Evolutionary conservation across 345 rosid genomes (phyloP).

Genomic region (Jatropha curcas): DNA sequence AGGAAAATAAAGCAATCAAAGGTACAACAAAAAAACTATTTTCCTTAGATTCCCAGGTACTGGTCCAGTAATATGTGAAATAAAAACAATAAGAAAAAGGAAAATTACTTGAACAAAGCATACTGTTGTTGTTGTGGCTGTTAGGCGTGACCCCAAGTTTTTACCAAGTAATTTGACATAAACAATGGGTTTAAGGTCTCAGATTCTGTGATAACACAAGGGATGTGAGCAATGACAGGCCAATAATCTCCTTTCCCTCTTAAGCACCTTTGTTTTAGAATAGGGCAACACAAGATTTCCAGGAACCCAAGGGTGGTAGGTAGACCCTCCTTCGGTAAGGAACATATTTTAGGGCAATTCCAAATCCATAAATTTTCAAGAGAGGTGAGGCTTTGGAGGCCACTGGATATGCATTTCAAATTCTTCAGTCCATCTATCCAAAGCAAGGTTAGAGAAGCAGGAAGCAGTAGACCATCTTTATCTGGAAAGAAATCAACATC

Average conservation of each 20-base stretch:
- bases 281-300: conserved; percentile 23
- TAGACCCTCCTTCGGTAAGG: conserved; percentile 28
- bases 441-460: conserved; percentile 23
- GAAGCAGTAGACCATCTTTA: conserved; percentile 27
- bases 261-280: conserved; percentile 20
- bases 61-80: not conserved
- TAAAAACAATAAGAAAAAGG: not conserved
- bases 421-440: conserved; percentile 11
- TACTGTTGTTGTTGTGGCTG: not conserved
- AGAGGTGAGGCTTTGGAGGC: conserved; percentile 25
- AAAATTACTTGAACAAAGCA: not conserved
- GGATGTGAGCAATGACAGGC: conserved; percentile 24
- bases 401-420: conserved; percentile 17
- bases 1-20: not conserved
- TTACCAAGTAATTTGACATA: conserved; percentile 6
- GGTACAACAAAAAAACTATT: not conserved
- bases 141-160: conserved; percentile 8
- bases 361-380: conserved; percentile 23
- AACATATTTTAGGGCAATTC: conserved; percentile 24
- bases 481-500: conserved; percentile 26
- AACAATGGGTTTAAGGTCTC: conserved; percentile 3
- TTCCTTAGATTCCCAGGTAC: not conserved
- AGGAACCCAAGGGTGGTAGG: conserved; percentile 25
- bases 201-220: not conserved
- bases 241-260: conserved; percentile 27